Conservation (phyloP, 805 yeast genomes). For the Yamadazyma endophytica region DNA sequence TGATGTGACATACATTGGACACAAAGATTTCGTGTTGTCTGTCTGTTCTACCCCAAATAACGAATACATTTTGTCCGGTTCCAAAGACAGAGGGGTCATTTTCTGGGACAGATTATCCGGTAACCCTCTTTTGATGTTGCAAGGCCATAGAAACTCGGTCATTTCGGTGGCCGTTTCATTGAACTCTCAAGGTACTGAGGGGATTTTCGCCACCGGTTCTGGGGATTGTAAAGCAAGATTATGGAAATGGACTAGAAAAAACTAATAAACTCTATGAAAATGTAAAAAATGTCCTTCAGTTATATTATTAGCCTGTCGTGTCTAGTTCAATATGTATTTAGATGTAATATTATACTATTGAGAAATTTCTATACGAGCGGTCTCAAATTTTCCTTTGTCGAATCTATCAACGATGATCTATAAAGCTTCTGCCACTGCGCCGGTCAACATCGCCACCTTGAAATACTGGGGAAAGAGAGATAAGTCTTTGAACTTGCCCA, state of each 20-base stretch:
- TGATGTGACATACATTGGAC: constrained; percentile 92
- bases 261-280: constrained; percentile 1
- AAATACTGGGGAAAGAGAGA: constrained; percentile 99
- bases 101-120: constrained; percentile 95
- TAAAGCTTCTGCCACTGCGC: constrained; percentile 87
- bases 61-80: constrained; percentile 87
- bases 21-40: constrained; percentile 90
- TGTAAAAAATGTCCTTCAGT: neutral
- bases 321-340: constrained; percentile 2
- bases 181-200: constrained; percentile 65
- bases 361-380: neutral
- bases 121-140: constrained; percentile 90
- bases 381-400: constrained; percentile 3
- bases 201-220: constrained; percentile 93
- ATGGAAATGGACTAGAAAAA: constrained; percentile 76
- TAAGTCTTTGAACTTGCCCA: constrained; percentile 81
- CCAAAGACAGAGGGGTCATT: constrained; percentile 94
- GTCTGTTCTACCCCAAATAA: constrained; percentile 94
- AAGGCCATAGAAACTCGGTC: constrained; percentile 94
- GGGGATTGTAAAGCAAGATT: constrained; percentile 98
- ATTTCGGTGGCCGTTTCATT: constrained; percentile 91
- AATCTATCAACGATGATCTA: constrained; percentile 43
- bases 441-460: constrained; percentile 95
- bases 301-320: neutral
- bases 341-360: constrained; percentile 3